Evolutionary conservation across 148 eudicot species (phyloP), one percentile per base, ranked within the genome.

Genomic region (Camellia lanceoleosa): DNA sequence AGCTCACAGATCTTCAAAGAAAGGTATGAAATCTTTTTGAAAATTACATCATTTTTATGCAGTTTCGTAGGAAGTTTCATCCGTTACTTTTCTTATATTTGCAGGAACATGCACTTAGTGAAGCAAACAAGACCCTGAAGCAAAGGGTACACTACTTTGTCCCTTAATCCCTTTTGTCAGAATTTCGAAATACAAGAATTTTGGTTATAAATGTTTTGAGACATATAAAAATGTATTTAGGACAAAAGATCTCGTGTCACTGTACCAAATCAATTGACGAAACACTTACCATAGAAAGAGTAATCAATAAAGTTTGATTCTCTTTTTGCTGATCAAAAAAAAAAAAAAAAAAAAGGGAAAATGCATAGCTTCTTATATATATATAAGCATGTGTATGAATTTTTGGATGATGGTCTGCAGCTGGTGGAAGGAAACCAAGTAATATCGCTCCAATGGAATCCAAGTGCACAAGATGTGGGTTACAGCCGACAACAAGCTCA

Each of bases 81-180:
- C 3, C 38, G 49, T 6, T 76, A 4, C 0, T 47, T 76, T 61
- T 58, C 20, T 7, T 43, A 43, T 56, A 41, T 19, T 38, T 80
- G 76, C 86, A 94, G 98, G 97, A 94, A 73, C 93, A 92, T 75
- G 86, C 86, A 74, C 91, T 94, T 16, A 87, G 87, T 84, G 98
- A 92, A 87, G 92, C 98, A 60, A 94, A 94, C 81, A 91, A 81
- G 80, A 88, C 73, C 83, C 85, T 94, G 75, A 89, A 80, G 81
- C 91, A 94, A 78, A 86, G 94, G 94, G 98, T 92, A 85, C 14
- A 84, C 61, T 30, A 30, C 38, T 30, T 30, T 30, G 38, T 30
- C 38, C 38, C 38, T 1, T 1, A 30, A 30, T 30, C 38, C 38
- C 38, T 30, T 30, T 30, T 30, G 38, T 30, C 38, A 30, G 38